Evolutionary conservation across 1,284 basidiomycete genomes (phyloP).

Genomic region (Rhizoctonia solani): DNA sequence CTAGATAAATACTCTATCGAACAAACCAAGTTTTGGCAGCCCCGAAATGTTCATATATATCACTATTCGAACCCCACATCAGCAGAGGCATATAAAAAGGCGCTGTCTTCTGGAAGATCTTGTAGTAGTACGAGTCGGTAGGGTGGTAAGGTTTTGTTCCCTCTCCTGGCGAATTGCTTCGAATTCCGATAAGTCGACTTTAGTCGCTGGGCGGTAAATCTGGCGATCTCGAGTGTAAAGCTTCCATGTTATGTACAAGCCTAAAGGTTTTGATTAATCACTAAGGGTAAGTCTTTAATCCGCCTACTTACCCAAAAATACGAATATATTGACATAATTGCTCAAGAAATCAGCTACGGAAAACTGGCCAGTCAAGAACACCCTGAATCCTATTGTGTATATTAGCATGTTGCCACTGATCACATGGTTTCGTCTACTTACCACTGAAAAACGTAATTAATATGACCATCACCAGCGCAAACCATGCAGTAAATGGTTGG

Average conservation of each 20-base stretch:
- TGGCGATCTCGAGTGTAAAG: conserved; percentile 9
- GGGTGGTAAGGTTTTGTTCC: not conserved
- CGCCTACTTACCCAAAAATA: conserved; percentile 36
- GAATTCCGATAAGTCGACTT: conserved; percentile 31
- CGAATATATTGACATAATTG: conserved; percentile 38
- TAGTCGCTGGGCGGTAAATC: conserved; percentile 13
- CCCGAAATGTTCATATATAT: not conserved
- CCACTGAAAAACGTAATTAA: conserved; percentile 38
- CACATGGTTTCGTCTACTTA: not conserved
- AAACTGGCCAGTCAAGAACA: conserved; percentile 39
- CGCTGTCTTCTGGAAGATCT: conserved; percentile 1
- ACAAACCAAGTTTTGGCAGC: not conserved
- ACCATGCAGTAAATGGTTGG: conserved; percentile 46
- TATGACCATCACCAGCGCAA: conserved; percentile 36
- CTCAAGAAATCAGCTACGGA: conserved; percentile 35
- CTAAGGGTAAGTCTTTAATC: not conserved
- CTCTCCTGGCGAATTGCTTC: conserved; percentile 14
- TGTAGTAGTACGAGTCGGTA: not conserved
- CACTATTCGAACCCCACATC: not conserved
- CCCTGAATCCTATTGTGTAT: conserved; percentile 35
- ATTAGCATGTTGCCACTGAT: not conserved
- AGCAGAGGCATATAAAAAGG: conserved; percentile 30
- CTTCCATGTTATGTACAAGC: conserved; percentile 24
- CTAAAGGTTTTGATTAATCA: not conserved
- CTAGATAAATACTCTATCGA: not conserved